Evolutionary conservation across 1,284 basidiomycete species (phyloP), one percentile per base, ranked within the genome.

Genomic region (Trametes hirsuta): DNA sequence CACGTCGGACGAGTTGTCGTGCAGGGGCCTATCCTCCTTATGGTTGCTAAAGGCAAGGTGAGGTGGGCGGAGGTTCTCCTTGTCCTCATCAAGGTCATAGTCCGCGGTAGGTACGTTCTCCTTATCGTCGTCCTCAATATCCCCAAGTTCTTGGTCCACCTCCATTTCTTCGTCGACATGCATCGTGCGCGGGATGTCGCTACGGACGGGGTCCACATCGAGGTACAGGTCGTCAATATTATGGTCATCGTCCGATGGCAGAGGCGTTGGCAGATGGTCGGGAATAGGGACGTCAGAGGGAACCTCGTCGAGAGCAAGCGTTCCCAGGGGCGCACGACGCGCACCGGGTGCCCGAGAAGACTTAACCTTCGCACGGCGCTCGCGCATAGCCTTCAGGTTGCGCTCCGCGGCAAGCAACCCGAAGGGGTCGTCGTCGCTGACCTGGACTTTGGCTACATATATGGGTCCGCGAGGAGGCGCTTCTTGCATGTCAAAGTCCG

Each of bases 341-440:
- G 48, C 55, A 21, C 55, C 57, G 4, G 49, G 56, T 3, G 61
- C 61, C 6, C 58, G 52, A 6, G 64, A 62, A 22, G 54, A 54
- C 50, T 53, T 61, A 21, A 35, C 53, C 37, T 47, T 57, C 21
- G 44, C 49, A 21, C 53, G 59, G 30, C 52, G 53, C 37, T 61
- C 59, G 6, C 72, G 65, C 15, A 69, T 59, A 3, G 64, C 68
- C 65, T 76, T 79, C 47, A 80, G 54, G 21, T 73, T 72, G 30
- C 71, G 68, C 66, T 81, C 80, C 0, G 75, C 72, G 8, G 76
- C 79, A 18, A 79, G 63, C 25, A 81, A 75, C 0, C 79, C 79
- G 55, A 81, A 81, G 1, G 79, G 81, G 42, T 82, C 80, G 37
- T 72, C 68, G 18, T 63, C 61, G 48, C 54, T 67, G 45, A 18